Evolutionary conservation across 2,329 filamentous ascomycete species (phyloP), one percentile per base, ranked within the genome.

Genomic region (Fragosphaeria purpurea): DNA sequence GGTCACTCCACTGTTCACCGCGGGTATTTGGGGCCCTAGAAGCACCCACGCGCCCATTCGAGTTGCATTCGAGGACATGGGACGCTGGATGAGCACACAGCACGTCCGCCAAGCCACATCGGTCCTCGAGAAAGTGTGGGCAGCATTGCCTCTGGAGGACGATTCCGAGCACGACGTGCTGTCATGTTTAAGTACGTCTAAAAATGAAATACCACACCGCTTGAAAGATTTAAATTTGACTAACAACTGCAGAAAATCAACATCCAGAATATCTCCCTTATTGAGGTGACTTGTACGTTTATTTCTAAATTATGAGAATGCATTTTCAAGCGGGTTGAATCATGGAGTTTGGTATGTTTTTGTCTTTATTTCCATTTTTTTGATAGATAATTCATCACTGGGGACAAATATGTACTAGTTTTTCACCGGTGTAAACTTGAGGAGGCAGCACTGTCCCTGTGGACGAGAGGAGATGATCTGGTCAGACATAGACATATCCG

Each of bases 401-500:
- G 3, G 22, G 22, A 2, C 3, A 12, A 12, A 8, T 7, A 10
- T 11, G 2, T 22, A 10, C n/a, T 12, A 12, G 34, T 7, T 30
- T 22, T 53, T 50, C 30, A 62, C 50, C 1, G 70, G 66, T 61
- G 41, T 31, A 37, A 80, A 75, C 48, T 63, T 68, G 47, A 85
- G 61, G 50, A 78, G 63, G 57, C 82, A 85, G 50, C 64, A 74
- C 61, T 83, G 75, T 7, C 74, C 79, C 46, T 71, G 62, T 0
- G 82, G 82, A 47, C 82, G 70, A 22, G 80, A 76, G 7, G 82
- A 83, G 48, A 85, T 83, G 42, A 85, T 69, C 60, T 85, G 82
- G 58, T 85, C 81, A n/a, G 77, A 73, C 70, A 84, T 78, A 37
- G 71, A 69, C 82, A 86, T 85, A 33, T 71, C 72, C 4, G 65